phyloP scores from a whole-genome alignment of 1,284 basidiomycete genomes.

The Papiliotrema flavescens region DNA sequence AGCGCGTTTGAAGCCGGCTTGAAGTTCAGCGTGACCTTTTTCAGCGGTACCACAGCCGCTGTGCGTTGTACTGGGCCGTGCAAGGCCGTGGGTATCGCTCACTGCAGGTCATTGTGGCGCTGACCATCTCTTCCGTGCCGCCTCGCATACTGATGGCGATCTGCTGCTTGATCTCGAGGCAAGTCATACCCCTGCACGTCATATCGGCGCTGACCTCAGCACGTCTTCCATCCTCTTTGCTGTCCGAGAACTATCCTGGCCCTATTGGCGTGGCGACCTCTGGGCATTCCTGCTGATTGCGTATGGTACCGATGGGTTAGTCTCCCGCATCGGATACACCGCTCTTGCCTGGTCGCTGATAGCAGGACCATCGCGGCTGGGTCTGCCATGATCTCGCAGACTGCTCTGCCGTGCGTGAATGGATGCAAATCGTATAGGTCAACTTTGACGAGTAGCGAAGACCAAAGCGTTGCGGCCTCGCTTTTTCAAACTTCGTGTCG shows the following conservation, averaged over 20 bases:
- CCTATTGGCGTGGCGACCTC: conserved; percentile 6
- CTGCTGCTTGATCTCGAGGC: neutral
- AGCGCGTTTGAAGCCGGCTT: conserved; percentile 4
- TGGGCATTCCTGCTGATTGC: conserved; percentile 10
- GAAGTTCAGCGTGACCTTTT: conserved; percentile 3
- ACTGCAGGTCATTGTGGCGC: conserved; percentile 3
- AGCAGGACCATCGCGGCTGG: conserved; percentile 7
- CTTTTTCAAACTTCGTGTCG: conserved; percentile 9
- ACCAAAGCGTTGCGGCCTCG: neutral
- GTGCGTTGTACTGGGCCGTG: neutral
- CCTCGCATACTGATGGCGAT: conserved; percentile 6
- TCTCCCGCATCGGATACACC: too few relatives aligned
- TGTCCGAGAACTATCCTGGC: neutral
- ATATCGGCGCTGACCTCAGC: too few relatives aligned
- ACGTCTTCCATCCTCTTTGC: conserved; percentile 7
- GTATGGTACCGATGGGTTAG: neutral
- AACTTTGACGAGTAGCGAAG: neutral
- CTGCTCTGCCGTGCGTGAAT: conserved; percentile 1
- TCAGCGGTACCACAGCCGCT: conserved; percentile 9
- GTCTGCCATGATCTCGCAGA: conserved; percentile 7
- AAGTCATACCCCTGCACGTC: too few relatives aligned
- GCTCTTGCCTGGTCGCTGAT: neutral
- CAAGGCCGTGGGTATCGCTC: neutral
- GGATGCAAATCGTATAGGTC: too few relatives aligned
- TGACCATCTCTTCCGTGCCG: conserved; percentile 5